Evolutionary conservation across 2,329 filamentous ascomycete species (phyloP).

Genomic region (Ophiostoma ips): DNA sequence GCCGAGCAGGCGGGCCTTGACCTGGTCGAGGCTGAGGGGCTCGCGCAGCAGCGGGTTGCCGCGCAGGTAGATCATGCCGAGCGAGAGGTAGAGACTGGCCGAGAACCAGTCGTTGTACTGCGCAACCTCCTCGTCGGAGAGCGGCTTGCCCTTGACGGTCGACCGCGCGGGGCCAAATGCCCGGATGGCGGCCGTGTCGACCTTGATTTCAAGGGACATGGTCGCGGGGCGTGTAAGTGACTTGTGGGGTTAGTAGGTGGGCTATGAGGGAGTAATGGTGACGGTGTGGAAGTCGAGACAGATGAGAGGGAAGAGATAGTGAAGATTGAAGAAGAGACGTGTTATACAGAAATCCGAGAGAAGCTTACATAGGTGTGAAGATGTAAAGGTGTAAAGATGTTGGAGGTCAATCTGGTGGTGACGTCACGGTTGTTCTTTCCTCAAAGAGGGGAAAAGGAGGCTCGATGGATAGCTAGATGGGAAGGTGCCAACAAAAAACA

Average conservation of each 20-base stretch:
- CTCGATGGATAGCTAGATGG: too few relatives aligned
- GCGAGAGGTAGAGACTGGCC: conserved; percentile 58
- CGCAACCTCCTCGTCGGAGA: conserved; percentile 50
- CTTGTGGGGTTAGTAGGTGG: not conserved
- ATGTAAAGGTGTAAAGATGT: too few relatives aligned
- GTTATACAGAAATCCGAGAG: not conserved
- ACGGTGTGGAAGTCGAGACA: not conserved
- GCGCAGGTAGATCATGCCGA: conserved; percentile 70
- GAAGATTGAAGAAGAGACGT: not conserved
- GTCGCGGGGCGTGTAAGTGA: not conserved
- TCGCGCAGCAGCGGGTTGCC: conserved; percentile 60
- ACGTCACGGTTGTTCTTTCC: not conserved
- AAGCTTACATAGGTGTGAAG: not conserved
- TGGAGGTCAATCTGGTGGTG: not conserved
- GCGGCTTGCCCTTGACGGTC: conserved; percentile 46
- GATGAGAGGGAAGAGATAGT: not conserved
- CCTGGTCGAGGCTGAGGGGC: conserved; percentile 52
- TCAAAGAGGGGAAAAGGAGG: too few relatives aligned
- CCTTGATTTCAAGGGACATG: conserved; percentile 11
- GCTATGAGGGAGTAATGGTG: too few relatives aligned
- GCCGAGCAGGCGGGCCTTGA: conserved; percentile 61
- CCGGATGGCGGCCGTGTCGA: conserved; percentile 41
- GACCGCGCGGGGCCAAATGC: conserved; percentile 52
- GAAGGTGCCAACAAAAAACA: too few relatives aligned
- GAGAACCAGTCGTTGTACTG: conserved; percentile 62